These are phyloP conservation scores for Aspergillus nanangensis DNA, from an alignment of 495 filamentous ascomycete genomes.

Conservation along the genomic window DNA sequence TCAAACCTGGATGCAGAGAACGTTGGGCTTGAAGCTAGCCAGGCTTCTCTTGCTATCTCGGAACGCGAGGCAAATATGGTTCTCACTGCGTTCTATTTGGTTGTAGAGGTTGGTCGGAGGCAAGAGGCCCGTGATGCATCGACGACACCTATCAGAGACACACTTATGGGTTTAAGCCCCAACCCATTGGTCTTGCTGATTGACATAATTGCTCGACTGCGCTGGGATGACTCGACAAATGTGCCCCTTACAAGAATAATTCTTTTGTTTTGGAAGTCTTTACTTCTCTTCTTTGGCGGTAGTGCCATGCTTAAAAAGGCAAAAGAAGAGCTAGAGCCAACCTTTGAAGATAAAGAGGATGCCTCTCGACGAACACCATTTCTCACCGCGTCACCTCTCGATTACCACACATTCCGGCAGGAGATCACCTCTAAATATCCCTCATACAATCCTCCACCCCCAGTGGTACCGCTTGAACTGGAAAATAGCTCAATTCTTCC, in stretches of 20 bases:
- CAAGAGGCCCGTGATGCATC: constrained; percentile 26
- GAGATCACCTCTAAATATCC: constrained; percentile 99
- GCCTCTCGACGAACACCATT: constrained; percentile 43
- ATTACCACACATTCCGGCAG: constrained; percentile 94
- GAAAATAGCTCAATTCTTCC: constrained; percentile 90
- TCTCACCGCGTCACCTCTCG: constrained; percentile 87
- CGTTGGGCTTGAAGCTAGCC: constrained; percentile 22
- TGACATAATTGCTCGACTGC: constrained; percentile 66
- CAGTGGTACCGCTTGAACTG: constrained; percentile 77
- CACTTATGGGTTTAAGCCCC: constrained; percentile 52
- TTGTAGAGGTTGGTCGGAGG: constrained; percentile 61
- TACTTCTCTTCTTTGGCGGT: constrained; percentile 81
- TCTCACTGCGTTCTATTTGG: constrained; percentile 65
- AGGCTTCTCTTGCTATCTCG: constrained; percentile 30
- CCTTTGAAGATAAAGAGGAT: constrained; percentile 25
- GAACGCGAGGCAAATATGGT: constrained; percentile 47
- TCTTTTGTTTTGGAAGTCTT: constrained; percentile 84
- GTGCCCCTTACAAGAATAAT: constrained; percentile 66
- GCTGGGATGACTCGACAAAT: constrained; percentile 79
- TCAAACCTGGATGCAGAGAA: constrained; percentile 26
- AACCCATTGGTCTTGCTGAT: constrained; percentile 68
- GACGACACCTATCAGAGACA: constrained; percentile 30
- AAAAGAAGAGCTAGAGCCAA: constrained; percentile 54
- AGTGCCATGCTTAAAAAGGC: constrained; percentile 63
- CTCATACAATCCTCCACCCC: constrained; percentile 84